Conservation (phyloP, 495 filamentous ascomycete genomes). For the Aspergillus taichungensis region DNA sequence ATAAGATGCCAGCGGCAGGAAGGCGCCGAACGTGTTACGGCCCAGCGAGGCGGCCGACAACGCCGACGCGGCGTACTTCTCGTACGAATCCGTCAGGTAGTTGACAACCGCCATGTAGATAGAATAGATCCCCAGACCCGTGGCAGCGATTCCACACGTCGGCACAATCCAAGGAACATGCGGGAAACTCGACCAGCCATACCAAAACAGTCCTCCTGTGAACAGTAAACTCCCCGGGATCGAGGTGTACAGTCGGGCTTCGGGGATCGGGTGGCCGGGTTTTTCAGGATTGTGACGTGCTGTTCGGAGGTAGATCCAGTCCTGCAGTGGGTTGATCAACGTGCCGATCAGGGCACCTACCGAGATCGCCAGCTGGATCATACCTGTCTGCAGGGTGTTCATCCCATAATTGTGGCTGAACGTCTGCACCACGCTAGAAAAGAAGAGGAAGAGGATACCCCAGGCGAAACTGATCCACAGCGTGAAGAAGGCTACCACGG, state of each 20-base stretch:
- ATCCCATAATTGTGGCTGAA: slow-evolving; percentile 30
- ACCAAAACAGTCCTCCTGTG: slow-evolving; percentile 34
- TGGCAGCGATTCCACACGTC: slow-evolving; percentile 22
- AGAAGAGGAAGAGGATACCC: slow-evolving; percentile 45
- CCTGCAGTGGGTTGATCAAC: slow-evolving; percentile 32
- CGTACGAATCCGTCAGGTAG: slow-evolving; percentile 40
- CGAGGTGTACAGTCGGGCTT: slow-evolving; percentile 32
- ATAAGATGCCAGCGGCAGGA: slow-evolving; percentile 29
- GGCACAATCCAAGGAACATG: slow-evolving; percentile 35
- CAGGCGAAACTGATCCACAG: slow-evolving; percentile 45
- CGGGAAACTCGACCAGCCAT: slow-evolving; percentile 27
- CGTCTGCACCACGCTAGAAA: slow-evolving; percentile 32
- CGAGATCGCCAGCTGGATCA: slow-evolving; percentile 34
- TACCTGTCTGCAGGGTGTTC: slow-evolving; percentile 23
- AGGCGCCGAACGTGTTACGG: slow-evolving; percentile 26
- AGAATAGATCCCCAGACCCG: slow-evolving; percentile 33
- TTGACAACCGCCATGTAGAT: slow-evolving; percentile 43
- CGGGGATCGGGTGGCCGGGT: slow-evolving; percentile 26
- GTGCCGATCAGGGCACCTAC: slow-evolving; percentile 35
- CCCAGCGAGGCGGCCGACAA: slow-evolving; percentile 28
- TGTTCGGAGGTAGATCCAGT: slow-evolving; percentile 28
- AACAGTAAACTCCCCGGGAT: slow-evolving; percentile 36
- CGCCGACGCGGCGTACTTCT: slow-evolving; percentile 30
- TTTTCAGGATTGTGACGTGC: slow-evolving; percentile 18
- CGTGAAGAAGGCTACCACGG: slow-evolving; percentile 44